phyloP scores from a whole-genome alignment of 176 grass and related monocot genomes.

The Ampelocalamus luodianensis region DNA sequence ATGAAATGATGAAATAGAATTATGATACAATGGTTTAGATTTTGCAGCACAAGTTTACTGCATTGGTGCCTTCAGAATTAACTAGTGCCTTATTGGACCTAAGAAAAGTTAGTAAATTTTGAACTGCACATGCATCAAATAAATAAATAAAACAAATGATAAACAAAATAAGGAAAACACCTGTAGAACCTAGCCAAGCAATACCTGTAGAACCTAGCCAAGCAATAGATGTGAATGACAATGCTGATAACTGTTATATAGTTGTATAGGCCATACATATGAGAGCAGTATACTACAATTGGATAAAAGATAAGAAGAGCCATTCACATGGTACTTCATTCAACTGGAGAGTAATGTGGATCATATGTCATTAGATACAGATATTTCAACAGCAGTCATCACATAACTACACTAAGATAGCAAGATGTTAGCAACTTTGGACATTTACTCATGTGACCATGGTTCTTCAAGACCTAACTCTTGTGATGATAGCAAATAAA shows the following conservation, averaged over 20 bases:
- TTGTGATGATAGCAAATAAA: constrained; percentile 33
- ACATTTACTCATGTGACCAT: background rate
- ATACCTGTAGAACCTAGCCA: constrained; percentile 12
- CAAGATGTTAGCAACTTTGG: constrained; percentile 4
- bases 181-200: constrained; percentile 5
- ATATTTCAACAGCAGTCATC: background rate
- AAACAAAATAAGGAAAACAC: constrained; percentile 3
- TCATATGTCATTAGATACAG: constrained; percentile 7
- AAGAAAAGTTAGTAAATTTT: constrained; percentile 1
- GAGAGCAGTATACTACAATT: background rate
- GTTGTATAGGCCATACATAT: background rate
- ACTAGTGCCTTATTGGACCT: background rate
- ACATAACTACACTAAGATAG: constrained; percentile 10
- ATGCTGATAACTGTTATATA: constrained; percentile 3
- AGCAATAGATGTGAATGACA: constrained; percentile 14
- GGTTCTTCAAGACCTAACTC: constrained; percentile 13
- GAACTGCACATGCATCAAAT: constrained; percentile 2
- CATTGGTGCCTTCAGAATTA: background rate
- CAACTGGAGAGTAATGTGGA: background rate
- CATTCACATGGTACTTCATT: background rate
- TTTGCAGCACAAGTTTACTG: background rate
- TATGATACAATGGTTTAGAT: background rate
- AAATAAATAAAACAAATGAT: background rate
- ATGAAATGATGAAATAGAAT: constrained; percentile 18
- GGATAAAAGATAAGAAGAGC: background rate